These are phyloP conservation scores for Glutinoglossum americanum DNA, from an alignment of 495 filamentous ascomycete genomes.

Conservation along the genomic window DNA sequence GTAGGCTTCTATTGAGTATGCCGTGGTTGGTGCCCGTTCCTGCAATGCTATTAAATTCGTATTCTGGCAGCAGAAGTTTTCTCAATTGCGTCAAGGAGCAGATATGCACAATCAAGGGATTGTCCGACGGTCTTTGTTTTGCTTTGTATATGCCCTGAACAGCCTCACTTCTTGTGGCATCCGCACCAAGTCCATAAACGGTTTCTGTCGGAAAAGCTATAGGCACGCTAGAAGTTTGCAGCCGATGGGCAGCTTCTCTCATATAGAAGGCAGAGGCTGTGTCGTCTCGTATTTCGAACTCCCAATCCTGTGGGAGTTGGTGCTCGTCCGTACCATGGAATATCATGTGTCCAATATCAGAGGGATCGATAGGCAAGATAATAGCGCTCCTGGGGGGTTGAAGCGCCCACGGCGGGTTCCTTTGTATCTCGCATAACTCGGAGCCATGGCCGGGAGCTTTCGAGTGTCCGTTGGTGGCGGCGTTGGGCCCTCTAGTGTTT, in stretches of 20 bases:
- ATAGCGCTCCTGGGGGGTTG: neutral
- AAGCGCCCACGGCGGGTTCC: neutral
- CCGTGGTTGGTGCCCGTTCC: neutral
- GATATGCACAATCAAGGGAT: constrained; percentile 86
- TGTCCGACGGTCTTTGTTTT: constrained; percentile 79
- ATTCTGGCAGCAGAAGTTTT: constrained; percentile 27
- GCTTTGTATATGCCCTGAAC: constrained; percentile 81
- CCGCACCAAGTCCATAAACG: constrained; percentile 88
- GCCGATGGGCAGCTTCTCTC: constrained; percentile 31
- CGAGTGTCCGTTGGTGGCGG: neutral
- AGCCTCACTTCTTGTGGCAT: constrained; percentile 66
- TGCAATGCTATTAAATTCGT: neutral
- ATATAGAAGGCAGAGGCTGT: constrained; percentile 11
- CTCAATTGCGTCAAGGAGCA: constrained; percentile 62
- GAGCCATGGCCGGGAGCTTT: neutral
- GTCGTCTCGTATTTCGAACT: constrained; percentile 2
- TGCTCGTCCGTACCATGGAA: neutral
- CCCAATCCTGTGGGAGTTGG: neutral
- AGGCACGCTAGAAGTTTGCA: constrained; percentile 42
- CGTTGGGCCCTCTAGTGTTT: neutral
- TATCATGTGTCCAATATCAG: neutral
- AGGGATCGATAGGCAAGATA: constrained; percentile 3
- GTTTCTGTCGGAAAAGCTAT: constrained; percentile 97
- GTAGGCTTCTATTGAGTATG: neutral
- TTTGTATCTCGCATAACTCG: neutral